These are phyloP conservation scores for Amesomyces nigricolor DNA, from an alignment of 2,329 filamentous ascomycete species.

Conservation along the genomic window DNA sequence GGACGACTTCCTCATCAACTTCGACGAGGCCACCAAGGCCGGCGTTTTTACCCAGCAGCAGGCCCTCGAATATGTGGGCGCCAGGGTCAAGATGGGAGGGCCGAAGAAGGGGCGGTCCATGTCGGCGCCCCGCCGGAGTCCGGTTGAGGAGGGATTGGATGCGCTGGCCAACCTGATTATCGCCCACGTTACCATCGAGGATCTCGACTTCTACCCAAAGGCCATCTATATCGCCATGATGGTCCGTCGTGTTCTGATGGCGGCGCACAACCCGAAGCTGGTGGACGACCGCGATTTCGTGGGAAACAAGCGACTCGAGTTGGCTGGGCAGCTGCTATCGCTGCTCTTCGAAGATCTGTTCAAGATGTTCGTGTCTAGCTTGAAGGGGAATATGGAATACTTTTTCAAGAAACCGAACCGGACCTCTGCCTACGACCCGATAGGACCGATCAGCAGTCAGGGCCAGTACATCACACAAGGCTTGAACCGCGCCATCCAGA, in stretches of 20 bases:
- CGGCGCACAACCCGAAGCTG: slow-evolving; percentile 78
- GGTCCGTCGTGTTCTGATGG: slow-evolving; percentile 94
- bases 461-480: slow-evolving; percentile 84
- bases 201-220: slow-evolving; percentile 93
- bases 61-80: slow-evolving; percentile 86
- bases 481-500: slow-evolving; percentile 93
- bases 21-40: slow-evolving; percentile 81
- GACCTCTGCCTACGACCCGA: slow-evolving; percentile 81
- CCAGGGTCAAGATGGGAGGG: slow-evolving; percentile 80
- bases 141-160: slow-evolving; percentile 87
- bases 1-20: slow-evolving; percentile 91
- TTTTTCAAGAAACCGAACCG: slow-evolving; percentile 90
- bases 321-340: slow-evolving; percentile 90
- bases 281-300: slow-evolving; percentile 98
- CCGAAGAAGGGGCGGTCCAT: slow-evolving; percentile 39
- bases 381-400: slow-evolving; percentile 93
- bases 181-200: slow-evolving; percentile 86
- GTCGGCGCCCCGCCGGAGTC: slow-evolving; percentile 58
- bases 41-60: slow-evolving; percentile 91
- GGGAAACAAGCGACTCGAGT: slow-evolving; percentile 90
- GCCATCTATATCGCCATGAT: slow-evolving; percentile 95
- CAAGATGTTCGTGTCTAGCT: slow-evolving; percentile 84
- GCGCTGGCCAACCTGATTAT: slow-evolving; percentile 89
- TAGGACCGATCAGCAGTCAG: slow-evolving; percentile 75
- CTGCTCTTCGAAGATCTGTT: slow-evolving; percentile 96